These are phyloP conservation scores for Coemansia javaensis DNA, from an alignment of 192 early-diverging fungal genomes.

Conservation along the genomic window DNA sequence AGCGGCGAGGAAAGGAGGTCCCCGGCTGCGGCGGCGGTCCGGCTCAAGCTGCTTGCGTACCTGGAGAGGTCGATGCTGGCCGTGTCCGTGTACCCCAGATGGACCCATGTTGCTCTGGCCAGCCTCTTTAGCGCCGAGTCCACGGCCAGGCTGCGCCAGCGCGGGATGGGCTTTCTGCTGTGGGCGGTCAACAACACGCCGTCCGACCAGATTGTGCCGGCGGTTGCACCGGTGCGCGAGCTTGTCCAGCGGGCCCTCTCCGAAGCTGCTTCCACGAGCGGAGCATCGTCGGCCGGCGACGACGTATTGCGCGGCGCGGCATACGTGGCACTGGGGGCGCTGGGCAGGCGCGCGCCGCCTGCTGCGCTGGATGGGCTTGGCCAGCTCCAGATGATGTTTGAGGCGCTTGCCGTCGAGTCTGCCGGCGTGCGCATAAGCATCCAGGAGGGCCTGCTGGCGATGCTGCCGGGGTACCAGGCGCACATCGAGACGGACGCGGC, in stretches of 20 bases:
- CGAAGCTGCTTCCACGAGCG: neutral
- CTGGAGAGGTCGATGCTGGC: slow-evolving; percentile 60
- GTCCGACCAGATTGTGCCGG: slow-evolving; percentile 51
- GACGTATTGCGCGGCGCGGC: slow-evolving; percentile 77
- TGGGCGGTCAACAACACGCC: slow-evolving; percentile 79
- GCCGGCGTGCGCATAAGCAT: slow-evolving; percentile 67
- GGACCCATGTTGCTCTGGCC: slow-evolving; percentile 73
- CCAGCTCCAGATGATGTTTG: slow-evolving; percentile 67
- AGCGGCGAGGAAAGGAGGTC: slow-evolving; percentile 6
- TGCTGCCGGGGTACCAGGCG: slow-evolving; percentile 62
- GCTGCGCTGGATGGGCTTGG: slow-evolving; percentile 59
- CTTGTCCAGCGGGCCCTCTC: slow-evolving; percentile 57
- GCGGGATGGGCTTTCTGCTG: slow-evolving; percentile 79
- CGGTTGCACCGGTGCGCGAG: slow-evolving; percentile 64
- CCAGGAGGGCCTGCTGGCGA: slow-evolving; percentile 76
- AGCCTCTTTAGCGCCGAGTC: slow-evolving; percentile 66
- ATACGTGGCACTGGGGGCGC: slow-evolving; percentile 75
- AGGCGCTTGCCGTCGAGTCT: slow-evolving; percentile 50
- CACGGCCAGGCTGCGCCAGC: slow-evolving; percentile 62
- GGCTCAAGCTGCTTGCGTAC: slow-evolving; percentile 32
- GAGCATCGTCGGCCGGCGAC: slow-evolving; percentile 32
- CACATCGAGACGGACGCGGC: slow-evolving; percentile 7
- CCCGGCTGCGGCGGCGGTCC: slow-evolving; percentile 13
- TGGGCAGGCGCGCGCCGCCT: slow-evolving; percentile 69
- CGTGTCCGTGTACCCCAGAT: slow-evolving; percentile 61